Evolutionary conservation across 2,329 filamentous ascomycete species (phyloP).

Genomic region (Fusarium nelsonii): DNA sequence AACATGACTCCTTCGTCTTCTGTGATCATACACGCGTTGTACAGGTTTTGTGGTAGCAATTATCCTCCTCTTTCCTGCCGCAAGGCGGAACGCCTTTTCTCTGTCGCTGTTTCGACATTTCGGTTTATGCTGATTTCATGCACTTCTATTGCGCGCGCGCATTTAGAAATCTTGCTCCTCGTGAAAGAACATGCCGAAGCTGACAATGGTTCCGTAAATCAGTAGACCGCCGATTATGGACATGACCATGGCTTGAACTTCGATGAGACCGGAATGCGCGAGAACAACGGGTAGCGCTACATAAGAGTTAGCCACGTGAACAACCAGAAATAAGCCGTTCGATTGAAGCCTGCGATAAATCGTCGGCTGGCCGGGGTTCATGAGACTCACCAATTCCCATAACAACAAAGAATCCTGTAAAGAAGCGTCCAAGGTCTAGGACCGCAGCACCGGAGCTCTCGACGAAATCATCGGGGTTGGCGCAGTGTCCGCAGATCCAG

Average conservation of each 20-base stretch:
- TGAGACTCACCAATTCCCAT: conserved; percentile 90
- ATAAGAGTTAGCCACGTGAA: conserved; percentile 32
- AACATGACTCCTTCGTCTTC: conserved; percentile 18
- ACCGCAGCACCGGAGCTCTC: conserved; percentile 84
- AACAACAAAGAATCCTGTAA: conserved; percentile 94
- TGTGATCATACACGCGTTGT: conserved; percentile 43
- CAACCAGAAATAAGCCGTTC: neutral
- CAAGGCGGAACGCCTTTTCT: conserved; percentile 8
- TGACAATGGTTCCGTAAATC: conserved; percentile 98
- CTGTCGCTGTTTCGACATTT: neutral
- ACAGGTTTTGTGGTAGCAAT: conserved; percentile 16
- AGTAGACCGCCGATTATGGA: conserved; percentile 90
- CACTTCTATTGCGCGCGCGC: conserved; percentile 1
- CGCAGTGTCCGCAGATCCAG: conserved; percentile 91
- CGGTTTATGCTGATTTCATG: conserved; percentile 1
- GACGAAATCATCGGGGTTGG: conserved; percentile 96
- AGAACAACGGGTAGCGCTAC: conserved; percentile 88
- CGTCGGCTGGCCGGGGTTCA: no score
- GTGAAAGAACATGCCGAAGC: conserved; percentile 98
- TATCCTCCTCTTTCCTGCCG: conserved; percentile 32
- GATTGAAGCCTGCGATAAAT: neutral
- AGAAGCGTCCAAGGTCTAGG: conserved; percentile 93
- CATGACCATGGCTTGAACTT: conserved; percentile 91
- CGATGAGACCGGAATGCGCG: conserved; percentile 87
- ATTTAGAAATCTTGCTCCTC: conserved; percentile 93